Evolutionary conservation across 345 rosid genomes (phyloP).

Genomic region (Rhizophora apiculata): DNA sequence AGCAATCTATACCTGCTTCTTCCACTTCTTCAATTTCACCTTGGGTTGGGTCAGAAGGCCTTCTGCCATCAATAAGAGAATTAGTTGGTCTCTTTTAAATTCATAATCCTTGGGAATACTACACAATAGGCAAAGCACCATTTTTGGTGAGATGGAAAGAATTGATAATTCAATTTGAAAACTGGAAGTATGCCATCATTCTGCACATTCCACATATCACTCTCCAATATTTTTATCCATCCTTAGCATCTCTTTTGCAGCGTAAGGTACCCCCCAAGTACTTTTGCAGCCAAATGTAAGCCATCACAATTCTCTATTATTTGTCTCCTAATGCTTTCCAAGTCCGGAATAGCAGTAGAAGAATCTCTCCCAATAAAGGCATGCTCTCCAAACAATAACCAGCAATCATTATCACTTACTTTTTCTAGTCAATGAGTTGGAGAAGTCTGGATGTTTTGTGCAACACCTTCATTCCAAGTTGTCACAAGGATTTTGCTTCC

Average conservation of each 20-base stretch:
- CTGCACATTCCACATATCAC: neutral
- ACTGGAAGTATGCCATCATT: neutral
- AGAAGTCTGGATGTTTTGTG: neutral
- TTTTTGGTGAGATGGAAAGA: slow-evolving; percentile 1
- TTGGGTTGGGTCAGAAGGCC: slow-evolving; percentile 8
- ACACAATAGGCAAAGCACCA: neutral
- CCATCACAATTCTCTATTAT: neutral
- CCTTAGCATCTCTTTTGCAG: neutral
- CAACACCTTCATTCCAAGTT: neutral
- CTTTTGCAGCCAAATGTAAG: slow-evolving; percentile 2
- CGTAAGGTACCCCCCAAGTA: neutral
- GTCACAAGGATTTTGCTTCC: too few species aligned
- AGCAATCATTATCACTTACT: too few species aligned
- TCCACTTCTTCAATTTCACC: slow-evolving; percentile 3
- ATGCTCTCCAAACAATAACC: too few species aligned
- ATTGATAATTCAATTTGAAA: neutral
- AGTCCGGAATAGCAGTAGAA: too few species aligned
- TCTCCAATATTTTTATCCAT: neutral
- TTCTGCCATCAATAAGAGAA: slow-evolving; percentile 18
- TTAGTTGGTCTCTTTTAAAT: neutral
- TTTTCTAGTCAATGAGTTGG: too few species aligned
- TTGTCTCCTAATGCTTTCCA: neutral
- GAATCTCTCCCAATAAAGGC: neutral
- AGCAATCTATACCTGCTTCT: slow-evolving; percentile 9
- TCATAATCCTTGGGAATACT: neutral